Evolutionary conservation across 2,329 filamentous ascomycete species (phyloP), one percentile per base, ranked within the genome.

Genomic region (Pestalotiopsis sp.): DNA sequence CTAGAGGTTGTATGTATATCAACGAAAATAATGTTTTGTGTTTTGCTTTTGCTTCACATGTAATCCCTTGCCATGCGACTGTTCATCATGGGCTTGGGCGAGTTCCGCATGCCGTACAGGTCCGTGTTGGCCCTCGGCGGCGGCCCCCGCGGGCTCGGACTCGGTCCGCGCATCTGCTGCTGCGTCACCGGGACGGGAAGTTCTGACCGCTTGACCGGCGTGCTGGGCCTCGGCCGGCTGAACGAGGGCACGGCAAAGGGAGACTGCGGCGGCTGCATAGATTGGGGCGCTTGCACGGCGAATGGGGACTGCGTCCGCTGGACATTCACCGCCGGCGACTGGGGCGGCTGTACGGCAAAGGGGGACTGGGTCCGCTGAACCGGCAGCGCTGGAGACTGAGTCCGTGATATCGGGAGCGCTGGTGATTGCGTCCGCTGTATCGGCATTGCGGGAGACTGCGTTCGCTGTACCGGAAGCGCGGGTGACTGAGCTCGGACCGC

Each of bases 201-300:
- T 40, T 69, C 68, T 4, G 68, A 65, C 56, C 38, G 67, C 52
- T 69, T 69, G 17, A 68, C 45, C 4, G 68, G 68, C 20, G 68
- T 70, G 23, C 66, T 63, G 5, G 68, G 68, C 17, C 68, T 31
- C 4, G 68, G 68, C 20, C 68, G 68, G 45, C 68, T 69, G 61
- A 69, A 69, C 14, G 68, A 69, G 2, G 68, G 68, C 27, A 69
- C 36, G 23, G 56, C 38, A 49, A 69, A 69, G 11, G 68, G 65
- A 20, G 68, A 52, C 17, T 17, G 45, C 6, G 45, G 45, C n/a
- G 45, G 45, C 17, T 36, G 31, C 31, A 36, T 36, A 9, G 31
- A 36, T 2, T 36, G 31, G 0, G 31, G 31, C 31, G 31, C 2
- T 9, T 36, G 31, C 1, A 36, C 31, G 7, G 31, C 31, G 31